Conservation (phyloP, 306 rosid genomes). For the Pachyrhizus erosus region DNA sequence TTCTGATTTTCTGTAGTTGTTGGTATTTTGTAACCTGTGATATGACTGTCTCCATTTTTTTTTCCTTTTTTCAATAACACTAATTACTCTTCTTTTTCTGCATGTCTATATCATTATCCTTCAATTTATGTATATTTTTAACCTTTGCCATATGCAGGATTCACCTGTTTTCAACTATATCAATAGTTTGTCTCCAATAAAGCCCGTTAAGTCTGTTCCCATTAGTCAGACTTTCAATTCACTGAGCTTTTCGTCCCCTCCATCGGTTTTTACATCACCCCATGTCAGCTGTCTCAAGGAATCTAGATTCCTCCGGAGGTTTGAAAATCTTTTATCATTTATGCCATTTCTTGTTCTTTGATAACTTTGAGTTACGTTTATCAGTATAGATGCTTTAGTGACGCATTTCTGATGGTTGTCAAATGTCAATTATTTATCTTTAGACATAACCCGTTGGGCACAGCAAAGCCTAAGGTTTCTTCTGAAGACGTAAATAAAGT, state of each 20-base stretch:
- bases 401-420: constrained; percentile 13
- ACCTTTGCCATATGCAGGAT: constrained; percentile 65
- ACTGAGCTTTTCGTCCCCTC: constrained; percentile 71
- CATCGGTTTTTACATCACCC: constrained; percentile 91
- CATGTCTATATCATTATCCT: not conserved
- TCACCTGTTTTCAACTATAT: constrained; percentile 86
- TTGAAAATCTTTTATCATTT: not conserved
- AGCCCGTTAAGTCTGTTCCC: constrained; percentile 74
- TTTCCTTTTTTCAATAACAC: not conserved
- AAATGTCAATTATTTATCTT: constrained; percentile 14
- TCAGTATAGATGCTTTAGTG: not conserved
- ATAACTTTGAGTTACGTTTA: not conserved
- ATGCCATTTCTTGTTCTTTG: not conserved
- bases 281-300: constrained; percentile 78
- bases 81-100: not conserved
- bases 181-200: constrained; percentile 85
- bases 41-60: not conserved
- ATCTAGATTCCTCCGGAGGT: constrained; percentile 77
- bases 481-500: constrained; percentile 57
- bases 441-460: constrained; percentile 58
- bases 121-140: not conserved
- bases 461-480: constrained; percentile 55
- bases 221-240: constrained; percentile 74
- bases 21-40: constrained; percentile 29
- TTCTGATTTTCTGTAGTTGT: not conserved